Evolutionary conservation across 2,329 filamentous ascomycete genomes (phyloP), one percentile per base, ranked within the genome.

Genomic region (Cercospora sp.): DNA sequence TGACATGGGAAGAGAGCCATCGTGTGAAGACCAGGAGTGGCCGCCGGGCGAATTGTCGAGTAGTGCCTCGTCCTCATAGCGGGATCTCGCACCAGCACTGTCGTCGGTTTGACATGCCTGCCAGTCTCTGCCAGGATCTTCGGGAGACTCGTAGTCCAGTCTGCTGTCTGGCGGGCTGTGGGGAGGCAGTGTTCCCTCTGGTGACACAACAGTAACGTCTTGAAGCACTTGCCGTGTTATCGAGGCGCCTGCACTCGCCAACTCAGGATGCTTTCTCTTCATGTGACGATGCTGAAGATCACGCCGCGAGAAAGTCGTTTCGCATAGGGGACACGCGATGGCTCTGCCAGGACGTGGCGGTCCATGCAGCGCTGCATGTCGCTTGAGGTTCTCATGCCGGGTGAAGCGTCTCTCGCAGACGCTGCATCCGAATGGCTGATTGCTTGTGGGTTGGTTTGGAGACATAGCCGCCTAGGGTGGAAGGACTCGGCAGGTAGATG

Each of bases 271-370:
- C 66, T 82, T 82, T 18, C 79, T 75, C 68, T 78, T 82, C 75
- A 82, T 79, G 67, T 83, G 81, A 0, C 80, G 79, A 66, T 75
- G 73, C 18, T 79, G 79, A 3, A 83, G 70, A 67, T 83, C 81
- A 2, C 76, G 73, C 1, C 80, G 78, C 3, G 81, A 82, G 65
- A 83, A 82, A 1, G 79, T 80, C 1, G 77, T 76, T 36, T 75
- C 70, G 69, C 81, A 82, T 53, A 80, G 74, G 3, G 76, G 72
- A 68, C 81, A 82, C 2, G 77, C 69, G 12, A 81, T 30, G 28
- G 31, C 26, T 20, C n/a, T 20, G n/a, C 55, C n/a, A 18, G 28
- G 1, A 2, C 28, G n/a, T 2, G 55, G 28, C 30, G 28, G 55
- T 8, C 31, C 55, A 59, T 59, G 55, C 5, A 59, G 28, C 18